Percentiles rank a stretch among this genome's conserved stretches.
phyloP scores from a whole-genome alignment of 2,329 filamentous ascomycete genomes.

The Paramyrothecium roridum region DNA sequence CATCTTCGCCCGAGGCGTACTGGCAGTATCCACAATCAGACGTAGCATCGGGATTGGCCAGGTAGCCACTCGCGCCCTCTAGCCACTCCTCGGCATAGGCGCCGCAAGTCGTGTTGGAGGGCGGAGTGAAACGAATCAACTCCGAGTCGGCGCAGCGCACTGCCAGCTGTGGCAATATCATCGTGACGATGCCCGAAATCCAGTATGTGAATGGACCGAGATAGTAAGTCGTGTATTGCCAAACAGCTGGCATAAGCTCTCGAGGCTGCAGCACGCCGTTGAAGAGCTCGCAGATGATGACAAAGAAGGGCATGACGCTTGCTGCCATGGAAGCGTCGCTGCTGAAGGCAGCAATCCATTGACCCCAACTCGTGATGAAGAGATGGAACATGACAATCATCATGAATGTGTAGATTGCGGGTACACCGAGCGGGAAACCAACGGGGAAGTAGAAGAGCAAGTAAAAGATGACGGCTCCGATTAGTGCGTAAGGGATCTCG shows the following conservation, averaged over 20 bases:
- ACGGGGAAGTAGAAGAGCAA: constrained; percentile 70
- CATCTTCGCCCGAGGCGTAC: constrained; percentile 4
- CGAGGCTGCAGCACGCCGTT: constrained; percentile 46
- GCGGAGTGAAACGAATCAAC: constrained; percentile 1
- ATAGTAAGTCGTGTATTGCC: constrained; percentile 29
- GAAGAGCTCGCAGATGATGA: constrained; percentile 69
- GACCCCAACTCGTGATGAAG: constrained; percentile 48
- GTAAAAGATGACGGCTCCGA: constrained; percentile 63
- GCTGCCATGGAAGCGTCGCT: constrained; percentile 21
- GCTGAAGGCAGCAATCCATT: constrained; percentile 42
- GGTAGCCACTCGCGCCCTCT: constrained; percentile 1
- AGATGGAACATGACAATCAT: constrained; percentile 74
- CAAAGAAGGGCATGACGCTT: constrained; percentile 50
- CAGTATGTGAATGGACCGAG: constrained; percentile 3
- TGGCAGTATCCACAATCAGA: constrained; percentile 6
- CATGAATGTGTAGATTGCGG: constrained; percentile 69
- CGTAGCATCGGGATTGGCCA: constrained; percentile 6
- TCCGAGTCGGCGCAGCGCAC: constrained; percentile 39
- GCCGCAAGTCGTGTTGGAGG: neutral
- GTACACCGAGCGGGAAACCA: constrained; percentile 61
- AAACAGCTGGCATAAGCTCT: constrained; percentile 57
- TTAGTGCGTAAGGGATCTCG: constrained; percentile 65
- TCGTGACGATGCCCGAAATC: constrained; percentile 61
- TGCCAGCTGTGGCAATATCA: constrained; percentile 50
- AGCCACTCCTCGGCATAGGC: constrained; percentile 2